These are phyloP conservation scores for Vitis hybrid DNA, from an alignment of 177 flowering plant species.

Conservation along the genomic window DNA sequence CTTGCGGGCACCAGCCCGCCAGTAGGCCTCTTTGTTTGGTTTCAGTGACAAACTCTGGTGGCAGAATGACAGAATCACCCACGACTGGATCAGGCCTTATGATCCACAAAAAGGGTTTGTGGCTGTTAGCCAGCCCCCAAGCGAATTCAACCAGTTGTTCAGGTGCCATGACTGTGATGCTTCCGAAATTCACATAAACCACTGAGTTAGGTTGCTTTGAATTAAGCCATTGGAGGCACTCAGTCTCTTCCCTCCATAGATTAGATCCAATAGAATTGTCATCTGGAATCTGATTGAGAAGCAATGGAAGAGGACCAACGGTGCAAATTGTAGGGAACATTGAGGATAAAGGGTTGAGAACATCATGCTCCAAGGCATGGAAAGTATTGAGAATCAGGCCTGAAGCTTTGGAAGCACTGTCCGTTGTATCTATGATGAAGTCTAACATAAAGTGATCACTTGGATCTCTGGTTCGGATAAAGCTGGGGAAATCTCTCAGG, in stretches of 20 bases:
- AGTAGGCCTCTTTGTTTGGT: conserved; percentile 20
- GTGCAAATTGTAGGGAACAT: conserved; percentile 16
- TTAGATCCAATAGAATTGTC: conserved; percentile 10
- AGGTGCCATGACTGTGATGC: conserved; percentile 16
- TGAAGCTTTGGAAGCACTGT: background rate
- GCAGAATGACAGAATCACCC: conserved; percentile 1
- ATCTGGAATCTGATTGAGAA: conserved; percentile 2
- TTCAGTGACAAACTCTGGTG: conserved; percentile 10
- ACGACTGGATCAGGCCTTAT: conserved; percentile 9
- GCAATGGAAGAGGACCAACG: conserved; percentile 19
- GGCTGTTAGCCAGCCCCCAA: conserved; percentile 27
- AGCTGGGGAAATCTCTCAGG: conserved; percentile 33
- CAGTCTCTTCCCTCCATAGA: conserved; percentile 31
- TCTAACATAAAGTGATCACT: conserved; percentile 17
- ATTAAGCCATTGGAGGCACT: conserved; percentile 25
- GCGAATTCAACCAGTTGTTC: conserved; percentile 26
- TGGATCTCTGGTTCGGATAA: conserved; percentile 23
- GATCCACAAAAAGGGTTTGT: conserved; percentile 20
- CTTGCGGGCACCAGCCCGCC: conserved; percentile 24
- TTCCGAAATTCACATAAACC: conserved; percentile 31
- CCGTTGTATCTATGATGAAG: background rate
- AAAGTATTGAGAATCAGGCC: conserved; percentile 29
- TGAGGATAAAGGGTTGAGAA: conserved; percentile 9
- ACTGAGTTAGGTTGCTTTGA: conserved; percentile 21
- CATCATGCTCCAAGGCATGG: conserved; percentile 25